A percentile compares a stretch with the other conserved stretches of the same genome.
Conservation (phyloP, 1,139 yeast genomes). For the Sugiyamaella pinicola region DNA sequence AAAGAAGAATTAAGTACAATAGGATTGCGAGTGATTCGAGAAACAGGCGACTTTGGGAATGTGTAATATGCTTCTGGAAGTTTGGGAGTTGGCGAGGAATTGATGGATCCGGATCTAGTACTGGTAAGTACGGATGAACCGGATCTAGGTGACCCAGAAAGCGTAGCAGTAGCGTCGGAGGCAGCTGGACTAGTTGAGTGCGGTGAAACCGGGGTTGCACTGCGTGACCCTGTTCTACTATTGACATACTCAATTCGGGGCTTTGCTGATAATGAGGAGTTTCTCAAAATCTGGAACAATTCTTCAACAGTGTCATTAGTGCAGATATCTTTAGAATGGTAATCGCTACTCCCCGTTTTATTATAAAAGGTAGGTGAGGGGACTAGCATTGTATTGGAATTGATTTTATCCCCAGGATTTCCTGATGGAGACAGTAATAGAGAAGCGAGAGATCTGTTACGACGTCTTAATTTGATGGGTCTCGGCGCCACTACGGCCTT, state of each 20-base stretch:
- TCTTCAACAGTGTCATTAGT: slow-evolving; percentile 31
- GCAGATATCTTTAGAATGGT: background rate
- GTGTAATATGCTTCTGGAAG: slow-evolving; percentile 13
- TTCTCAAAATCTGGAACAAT: slow-evolving; percentile 32
- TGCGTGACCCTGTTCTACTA: too few relatives aligned
- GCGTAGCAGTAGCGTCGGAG: background rate
- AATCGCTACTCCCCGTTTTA: background rate
- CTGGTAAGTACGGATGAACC: background rate
- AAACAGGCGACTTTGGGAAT: slow-evolving; percentile 34
- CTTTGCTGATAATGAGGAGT: slow-evolving; percentile 21
- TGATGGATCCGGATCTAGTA: background rate
- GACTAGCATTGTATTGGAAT: slow-evolving; percentile 20
- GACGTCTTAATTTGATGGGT: slow-evolving; percentile 32
- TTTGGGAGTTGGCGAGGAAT: slow-evolving; percentile 10
- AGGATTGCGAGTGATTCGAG: slow-evolving; percentile 35
- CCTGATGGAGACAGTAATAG: slow-evolving; percentile 24
- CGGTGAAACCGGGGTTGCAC: slow-evolving; percentile 4
- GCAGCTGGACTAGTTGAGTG: slow-evolving; percentile 1
- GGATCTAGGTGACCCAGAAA: slow-evolving; percentile 3
- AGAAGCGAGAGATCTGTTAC: slow-evolving; percentile 31
- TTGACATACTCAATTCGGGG: background rate
- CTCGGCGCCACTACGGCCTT: slow-evolving; percentile 28
- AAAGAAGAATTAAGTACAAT: slow-evolving; percentile 29
- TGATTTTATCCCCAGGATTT: background rate
- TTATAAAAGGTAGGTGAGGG: slow-evolving; percentile 7